Evolutionary conservation across 164 flowering plant species (phyloP), one percentile per base, ranked within the genome.

Genomic region (Cinnamomum chago): DNA sequence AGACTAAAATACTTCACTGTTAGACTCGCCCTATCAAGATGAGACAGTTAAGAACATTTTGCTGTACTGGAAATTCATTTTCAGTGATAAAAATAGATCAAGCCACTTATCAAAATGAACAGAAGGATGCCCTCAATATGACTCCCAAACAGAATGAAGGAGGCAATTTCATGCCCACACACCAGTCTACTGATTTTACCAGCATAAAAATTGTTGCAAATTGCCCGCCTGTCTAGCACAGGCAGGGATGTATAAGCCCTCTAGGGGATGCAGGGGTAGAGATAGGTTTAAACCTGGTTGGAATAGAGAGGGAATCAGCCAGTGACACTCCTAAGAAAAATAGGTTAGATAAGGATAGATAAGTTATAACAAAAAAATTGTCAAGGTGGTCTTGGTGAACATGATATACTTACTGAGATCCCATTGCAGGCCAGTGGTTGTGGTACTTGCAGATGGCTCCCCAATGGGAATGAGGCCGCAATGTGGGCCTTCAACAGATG

Each of bases 391-490:
- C 4, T 62, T 18, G 67, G 11, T 15, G 40, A 24, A 35, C 24
- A 64, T 66, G 64, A 11, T 30, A 17, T 68, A 90, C 99, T 91
- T 86, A 93, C 99, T 71, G 1, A 95, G 90, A 83, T 93, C 84
- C 99, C 99, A 95, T 75, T 89, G 79, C 50, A 95, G 92, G 40
- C 99, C 99, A 4, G 99, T 88, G 27, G 97, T 93, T 47, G 96
- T 87, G 73, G 90, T 87, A 14, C 83, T 84, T 74, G 79, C 75
- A 13, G 97, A 90, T 28, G 94, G 90, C 72, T 66, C 79, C 50
- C 92, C 93, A 33, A 95, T 82, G 5, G 99, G 99, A 74, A 93
- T 75, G 33, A 95, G 93, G 55, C 99, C 99, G 84, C 98, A 93
- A 68, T 92, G 94, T 23, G 98, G 98, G 7, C 99, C 99, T 79